These are phyloP conservation scores for Heliocybe sulcata DNA, from an alignment of 1,284 basidiomycete species.

Conservation along the genomic window DNA sequence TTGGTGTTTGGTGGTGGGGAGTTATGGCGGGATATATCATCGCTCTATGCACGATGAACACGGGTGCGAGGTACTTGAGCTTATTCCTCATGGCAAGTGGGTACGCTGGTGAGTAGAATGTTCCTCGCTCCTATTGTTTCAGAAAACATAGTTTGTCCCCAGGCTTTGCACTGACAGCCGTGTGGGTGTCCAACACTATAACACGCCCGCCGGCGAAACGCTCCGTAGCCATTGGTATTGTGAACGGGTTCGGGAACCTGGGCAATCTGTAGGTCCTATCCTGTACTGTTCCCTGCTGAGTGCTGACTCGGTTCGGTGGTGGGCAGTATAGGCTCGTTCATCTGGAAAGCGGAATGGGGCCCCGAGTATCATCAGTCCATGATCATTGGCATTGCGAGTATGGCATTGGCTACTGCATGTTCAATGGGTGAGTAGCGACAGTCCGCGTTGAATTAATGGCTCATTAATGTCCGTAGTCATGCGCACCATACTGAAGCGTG, in stretches of 20 bases:
- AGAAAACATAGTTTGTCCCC: neutral
- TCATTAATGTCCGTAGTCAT: slow-evolving; percentile 27
- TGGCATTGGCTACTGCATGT: slow-evolving; percentile 29
- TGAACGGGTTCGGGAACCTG: slow-evolving; percentile 23
- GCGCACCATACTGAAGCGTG: slow-evolving; percentile 34
- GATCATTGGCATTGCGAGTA: slow-evolving; percentile 34
- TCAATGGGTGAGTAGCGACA: slow-evolving; percentile 25
- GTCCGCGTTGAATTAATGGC: neutral
- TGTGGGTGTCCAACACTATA: slow-evolving; percentile 47
- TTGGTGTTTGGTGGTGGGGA: slow-evolving; percentile 42
- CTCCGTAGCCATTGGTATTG: slow-evolving; percentile 27
- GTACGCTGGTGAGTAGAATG: slow-evolving; percentile 31
- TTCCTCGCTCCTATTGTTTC: neutral
- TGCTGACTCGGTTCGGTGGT: slow-evolving; percentile 1
- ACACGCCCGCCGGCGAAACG: slow-evolving; percentile 47
- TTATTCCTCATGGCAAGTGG: slow-evolving; percentile 49
- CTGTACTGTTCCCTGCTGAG: slow-evolving; percentile 5
- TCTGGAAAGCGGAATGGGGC: slow-evolving; percentile 43
- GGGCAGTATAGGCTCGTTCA: slow-evolving; percentile 40
- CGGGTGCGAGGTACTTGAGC: slow-evolving; percentile 42
- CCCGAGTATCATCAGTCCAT: slow-evolving; percentile 45
- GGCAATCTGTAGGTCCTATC: slow-evolving; percentile 24
- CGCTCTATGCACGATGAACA: slow-evolving; percentile 36
- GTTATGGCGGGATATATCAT: slow-evolving; percentile 48
- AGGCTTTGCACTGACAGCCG: slow-evolving; percentile 43